Percentiles rank a stretch among this genome's conserved stretches.
These are phyloP conservation scores for Neurospora sp. DNA, from an alignment of 495 filamentous ascomycete species.

Conservation along the genomic window DNA sequence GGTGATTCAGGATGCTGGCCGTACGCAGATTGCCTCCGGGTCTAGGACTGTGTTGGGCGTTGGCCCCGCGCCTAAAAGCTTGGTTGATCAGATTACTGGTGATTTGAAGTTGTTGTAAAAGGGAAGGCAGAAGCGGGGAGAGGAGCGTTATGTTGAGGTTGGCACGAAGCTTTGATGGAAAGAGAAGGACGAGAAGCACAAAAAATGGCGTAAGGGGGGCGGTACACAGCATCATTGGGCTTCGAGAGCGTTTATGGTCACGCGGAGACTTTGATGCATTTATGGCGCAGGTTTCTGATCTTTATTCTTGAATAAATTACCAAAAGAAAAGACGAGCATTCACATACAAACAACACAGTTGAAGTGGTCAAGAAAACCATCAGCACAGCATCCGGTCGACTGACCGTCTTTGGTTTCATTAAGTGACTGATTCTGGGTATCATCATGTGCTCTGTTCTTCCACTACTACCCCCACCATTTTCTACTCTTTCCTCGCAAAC, in stretches of 20 bases:
- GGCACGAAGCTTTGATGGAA: background rate
- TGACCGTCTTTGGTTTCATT: background rate
- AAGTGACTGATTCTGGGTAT: conserved; percentile 16
- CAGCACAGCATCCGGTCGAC: background rate
- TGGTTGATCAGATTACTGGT: conserved; percentile 81
- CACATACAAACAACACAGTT: background rate
- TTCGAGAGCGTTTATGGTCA: background rate
- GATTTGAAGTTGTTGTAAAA: conserved; percentile 72
- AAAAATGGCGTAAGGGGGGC: background rate
- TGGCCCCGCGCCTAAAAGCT: conserved; percentile 75
- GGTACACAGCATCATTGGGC: background rate
- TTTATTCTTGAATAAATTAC: background rate
- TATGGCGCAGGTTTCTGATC: background rate
- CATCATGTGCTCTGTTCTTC: conserved; percentile 7
- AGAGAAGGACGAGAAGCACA: background rate
- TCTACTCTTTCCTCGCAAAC: conserved; percentile 39
- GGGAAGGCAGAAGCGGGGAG: background rate
- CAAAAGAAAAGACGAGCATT: background rate
- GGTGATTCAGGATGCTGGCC: conserved; percentile 87
- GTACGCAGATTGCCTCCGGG: conserved; percentile 92
- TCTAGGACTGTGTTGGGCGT: conserved; percentile 86
- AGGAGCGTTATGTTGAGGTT: background rate
- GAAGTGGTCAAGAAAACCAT: background rate
- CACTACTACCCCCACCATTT: background rate
- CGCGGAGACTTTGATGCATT: background rate